A percentile compares a stretch with the other conserved stretches of the same genome.
phyloP scores from a whole-genome alignment of 352 stramenopile genomes.

The Phytophthora kernoviae region DNA sequence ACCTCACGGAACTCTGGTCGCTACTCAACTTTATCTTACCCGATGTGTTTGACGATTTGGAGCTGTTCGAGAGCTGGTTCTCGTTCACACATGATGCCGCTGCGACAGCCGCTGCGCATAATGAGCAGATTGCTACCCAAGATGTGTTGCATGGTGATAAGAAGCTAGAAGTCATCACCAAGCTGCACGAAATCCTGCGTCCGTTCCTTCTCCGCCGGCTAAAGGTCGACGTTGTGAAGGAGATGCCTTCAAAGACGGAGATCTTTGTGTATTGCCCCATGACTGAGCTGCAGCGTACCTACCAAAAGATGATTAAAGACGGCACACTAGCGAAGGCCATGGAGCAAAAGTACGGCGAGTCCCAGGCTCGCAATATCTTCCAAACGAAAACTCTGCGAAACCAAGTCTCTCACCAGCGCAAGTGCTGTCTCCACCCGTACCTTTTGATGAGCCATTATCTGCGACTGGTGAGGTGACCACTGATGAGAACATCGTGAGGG shows the following conservation, averaged over 20 bases:
- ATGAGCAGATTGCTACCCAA: conserved; percentile 69
- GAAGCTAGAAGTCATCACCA: conserved; percentile 93
- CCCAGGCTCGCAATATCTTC: conserved; percentile 47
- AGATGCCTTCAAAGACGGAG: conserved; percentile 97
- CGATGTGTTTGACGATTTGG: conserved; percentile 97
- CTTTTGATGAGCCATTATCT: conserved; percentile 86
- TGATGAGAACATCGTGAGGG: conserved; percentile 91
- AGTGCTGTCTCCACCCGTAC: conserved; percentile 90
- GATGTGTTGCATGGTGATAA: conserved; percentile 93
- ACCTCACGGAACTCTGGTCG: conserved; percentile 98
- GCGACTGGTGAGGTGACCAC: conserved; percentile 55
- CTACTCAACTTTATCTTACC: conserved; percentile 98
- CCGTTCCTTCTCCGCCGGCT: conserved; percentile 96
- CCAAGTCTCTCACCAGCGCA: conserved; percentile 81
- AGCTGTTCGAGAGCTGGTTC: conserved; percentile 99
- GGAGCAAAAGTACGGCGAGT: conserved; percentile 76
- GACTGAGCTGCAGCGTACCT: conserved; percentile 93
- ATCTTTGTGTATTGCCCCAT: conserved; percentile 98
- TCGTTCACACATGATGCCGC: conserved; percentile 94
- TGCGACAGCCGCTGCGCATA: conserved; percentile 43
- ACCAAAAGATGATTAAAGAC: conserved; percentile 94
- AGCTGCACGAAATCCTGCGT: conserved; percentile 97
- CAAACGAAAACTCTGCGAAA: conserved; percentile 70
- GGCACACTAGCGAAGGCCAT: conserved; percentile 89
- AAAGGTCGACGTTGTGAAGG: conserved; percentile 93